Evolutionary conservation across 768 basidiomycete genomes (phyloP), one percentile per base, ranked within the genome.

Genomic region (Psilocybe subaeruginosa): DNA sequence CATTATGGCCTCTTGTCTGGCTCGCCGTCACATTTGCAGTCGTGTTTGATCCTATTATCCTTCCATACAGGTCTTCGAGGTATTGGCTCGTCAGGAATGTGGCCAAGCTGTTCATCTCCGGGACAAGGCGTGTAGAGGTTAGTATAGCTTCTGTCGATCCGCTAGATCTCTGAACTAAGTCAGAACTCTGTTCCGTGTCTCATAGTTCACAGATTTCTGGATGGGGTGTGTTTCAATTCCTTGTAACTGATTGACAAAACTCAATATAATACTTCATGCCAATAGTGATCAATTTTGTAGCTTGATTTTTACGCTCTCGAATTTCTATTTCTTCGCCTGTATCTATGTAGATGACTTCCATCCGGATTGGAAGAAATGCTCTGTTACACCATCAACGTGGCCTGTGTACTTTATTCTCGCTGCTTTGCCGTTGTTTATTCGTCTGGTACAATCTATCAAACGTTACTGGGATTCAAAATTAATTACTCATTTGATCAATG

Each of bases 141-240:
- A 58, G 81, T 68, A 30, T 52, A 30, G 39, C 35, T 48, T 50
- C 17, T 23, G 23, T 17, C 16, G 23, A 8, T 19, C 3, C 19
- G 31, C 27, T 35, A 2, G 23, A 23, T 23, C 23, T 23, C 23
- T 5, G 31, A 49, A 53, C n/a, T 29, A 8, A 33, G 29, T 53
- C 31, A 67, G 33, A 62, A 62, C 62, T 65, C 54, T 31, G 16
- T 37, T 29, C 52, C 23, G 19, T 31, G 16, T 47, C 30, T 8
- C 41, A 0, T 59, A 91, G 88, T 95, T 95, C 71, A 75, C 88
- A 14, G 93, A 93, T 78, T 92, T 94, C 85, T 95, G 93, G 93
- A 80, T 94, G 71, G 93, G 91, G 91, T 91, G 72, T 57, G 83
- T 50, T 53, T 39, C 19, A n/a, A 54, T 43, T 53, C 33, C 47